Conservation (phyloP, 106 monocot species). For the Phalaenopsis aphrodite region DNA sequence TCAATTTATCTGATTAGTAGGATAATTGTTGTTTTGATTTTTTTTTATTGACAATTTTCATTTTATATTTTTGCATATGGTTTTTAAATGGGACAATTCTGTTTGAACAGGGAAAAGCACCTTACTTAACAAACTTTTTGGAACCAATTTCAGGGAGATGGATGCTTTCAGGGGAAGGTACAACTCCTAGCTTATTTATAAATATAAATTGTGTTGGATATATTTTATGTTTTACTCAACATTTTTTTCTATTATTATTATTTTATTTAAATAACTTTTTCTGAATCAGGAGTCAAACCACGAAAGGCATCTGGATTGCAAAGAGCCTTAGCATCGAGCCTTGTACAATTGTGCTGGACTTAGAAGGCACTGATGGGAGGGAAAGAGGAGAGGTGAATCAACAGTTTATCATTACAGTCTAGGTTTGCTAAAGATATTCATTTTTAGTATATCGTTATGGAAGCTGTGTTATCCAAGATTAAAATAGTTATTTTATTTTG, state of each 20-base stretch:
- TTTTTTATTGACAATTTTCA: too few relatives aligned
- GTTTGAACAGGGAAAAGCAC: conserved; percentile 82
- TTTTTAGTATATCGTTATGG: too few relatives aligned
- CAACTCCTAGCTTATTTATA: not conserved
- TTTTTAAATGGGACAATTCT: too few relatives aligned
- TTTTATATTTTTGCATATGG: too few relatives aligned
- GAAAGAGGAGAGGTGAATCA: conserved; percentile 84
- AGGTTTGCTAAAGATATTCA: too few relatives aligned
- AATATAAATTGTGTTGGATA: too few relatives aligned
- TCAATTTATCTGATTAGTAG: too few relatives aligned
- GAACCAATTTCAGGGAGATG: conserved; percentile 88
- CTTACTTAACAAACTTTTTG: conserved; percentile 74
- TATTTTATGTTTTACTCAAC: not conserved
- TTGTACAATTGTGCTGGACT: conserved; percentile 68
- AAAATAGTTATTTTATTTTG: too few relatives aligned
- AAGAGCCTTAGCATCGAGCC: conserved; percentile 62
- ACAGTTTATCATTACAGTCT: too few relatives aligned
- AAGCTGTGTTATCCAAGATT: too few relatives aligned
- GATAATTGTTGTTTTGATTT: too few relatives aligned
- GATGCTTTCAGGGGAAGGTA: conserved; percentile 88
- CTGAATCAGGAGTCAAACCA: conserved; percentile 62
- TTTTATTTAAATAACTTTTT: not conserved
- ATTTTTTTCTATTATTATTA: not conserved
- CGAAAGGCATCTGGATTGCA: conserved; percentile 86
- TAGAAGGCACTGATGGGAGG: conserved; percentile 88